Base-by-base conservation (phyloP, 2,329 filamentous ascomycete genomes). In the Cephalotrichum gorgonifer region DNA sequence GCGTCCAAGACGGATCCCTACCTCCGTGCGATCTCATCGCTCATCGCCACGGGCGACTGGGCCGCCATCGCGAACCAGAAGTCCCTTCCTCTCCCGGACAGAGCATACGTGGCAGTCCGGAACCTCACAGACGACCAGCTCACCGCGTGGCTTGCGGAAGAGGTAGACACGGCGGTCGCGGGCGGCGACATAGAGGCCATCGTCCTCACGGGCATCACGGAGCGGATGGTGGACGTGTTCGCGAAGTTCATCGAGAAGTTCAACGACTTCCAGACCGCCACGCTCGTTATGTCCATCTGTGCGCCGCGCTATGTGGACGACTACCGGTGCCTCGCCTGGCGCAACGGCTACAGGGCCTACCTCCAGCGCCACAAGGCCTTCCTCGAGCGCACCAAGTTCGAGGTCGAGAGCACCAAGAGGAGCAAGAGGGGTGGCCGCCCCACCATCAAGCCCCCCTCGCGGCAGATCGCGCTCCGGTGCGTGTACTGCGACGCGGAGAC, bases 21-120 rank as follows among this genome's bases (percentile, higher is more conserved):
- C 59, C 75, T 93, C 23, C 83, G 86, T 49, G 86, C 86, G 6
- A 84, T 93, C 44, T 86, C 88, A 23, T 81, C 83, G 3, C 81
- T 87, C 55, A 86, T 93, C 52, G 81, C 83, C 9, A 87, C 82
- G 0, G 83, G 84, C 4, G 78, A 88, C 61, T 93, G 88, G 88
- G 70, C 76, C 17, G 75, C 77, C 38, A 85, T 93, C 38, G 82
- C 85, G 35, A 78, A 83, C 54, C 86, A 89, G 60, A 71, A 75
- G 20, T 85, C 86, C 26, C 73, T 94, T 2, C 83, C 86, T 1
- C 74, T 93, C 2, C 75, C 81, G 12, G 86, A 91, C 60, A 81
- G 88, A 31, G 76, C 85, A 20, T 85, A 81, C 50, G 77, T 91
- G 26, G 88, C 86, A 1, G 70, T 91, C 28, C 74, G 79, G 49